These are phyloP conservation scores for Corchorus olitorius DNA, from an alignment of 345 rosid genomes.

Conservation along the genomic window DNA sequence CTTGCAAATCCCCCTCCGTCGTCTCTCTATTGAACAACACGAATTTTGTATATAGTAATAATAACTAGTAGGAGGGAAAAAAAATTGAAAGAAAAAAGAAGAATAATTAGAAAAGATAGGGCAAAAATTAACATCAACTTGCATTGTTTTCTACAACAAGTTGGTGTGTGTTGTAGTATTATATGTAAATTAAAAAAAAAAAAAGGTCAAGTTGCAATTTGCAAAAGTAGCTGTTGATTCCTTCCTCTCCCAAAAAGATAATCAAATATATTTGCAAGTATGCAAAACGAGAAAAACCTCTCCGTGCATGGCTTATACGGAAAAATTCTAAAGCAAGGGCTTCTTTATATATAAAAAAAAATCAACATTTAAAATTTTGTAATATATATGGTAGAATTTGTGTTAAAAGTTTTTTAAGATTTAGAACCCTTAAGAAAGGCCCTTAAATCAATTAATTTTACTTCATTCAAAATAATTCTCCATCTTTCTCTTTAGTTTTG, in stretches of 20 bases:
- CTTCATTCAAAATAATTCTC: too few relatives aligned
- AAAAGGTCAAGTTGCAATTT: constrained; percentile 37
- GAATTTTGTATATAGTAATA: background rate
- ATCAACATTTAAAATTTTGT: background rate
- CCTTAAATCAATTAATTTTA: too few relatives aligned
- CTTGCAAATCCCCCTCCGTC: constrained; percentile 32
- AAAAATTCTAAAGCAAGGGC: background rate
- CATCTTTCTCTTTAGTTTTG: too few relatives aligned
- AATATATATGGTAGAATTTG: too few relatives aligned
- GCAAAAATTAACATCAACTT: constrained; percentile 28
- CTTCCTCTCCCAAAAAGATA: background rate
- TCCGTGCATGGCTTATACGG: background rate
- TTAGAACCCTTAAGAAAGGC: too few relatives aligned
- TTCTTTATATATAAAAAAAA: background rate
- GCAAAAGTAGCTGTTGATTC: background rate
- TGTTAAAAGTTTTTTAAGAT: too few relatives aligned
- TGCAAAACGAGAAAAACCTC: background rate
- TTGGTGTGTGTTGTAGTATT: constrained; percentile 27
- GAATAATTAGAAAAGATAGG: background rate
- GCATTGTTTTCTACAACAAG: constrained; percentile 37
- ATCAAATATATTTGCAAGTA: background rate
- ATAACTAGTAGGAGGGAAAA: constrained; percentile 14
- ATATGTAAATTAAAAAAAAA: too few relatives aligned
- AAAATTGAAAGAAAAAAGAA: background rate
- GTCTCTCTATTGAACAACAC: constrained; percentile 22